phyloP scores from a whole-genome alignment of 352 stramenopile genomes.

The Peronospora farinosa region DNA sequence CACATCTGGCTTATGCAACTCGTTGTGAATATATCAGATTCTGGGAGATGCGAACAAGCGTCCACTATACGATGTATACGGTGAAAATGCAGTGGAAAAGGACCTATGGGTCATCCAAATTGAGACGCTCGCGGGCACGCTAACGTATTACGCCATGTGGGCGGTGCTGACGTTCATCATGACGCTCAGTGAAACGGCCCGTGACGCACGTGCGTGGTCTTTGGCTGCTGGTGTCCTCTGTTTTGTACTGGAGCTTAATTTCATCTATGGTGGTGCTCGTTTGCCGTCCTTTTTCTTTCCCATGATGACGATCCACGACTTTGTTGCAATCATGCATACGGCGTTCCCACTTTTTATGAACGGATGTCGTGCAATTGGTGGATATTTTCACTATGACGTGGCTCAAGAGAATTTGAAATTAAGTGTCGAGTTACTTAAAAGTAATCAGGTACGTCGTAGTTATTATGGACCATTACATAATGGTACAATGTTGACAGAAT shows the following conservation, averaged over 20 bases:
- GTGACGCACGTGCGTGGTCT: constrained; percentile 88
- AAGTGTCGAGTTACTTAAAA: constrained; percentile 71
- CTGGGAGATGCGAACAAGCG: constrained; percentile 88
- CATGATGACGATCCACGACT: constrained; percentile 87
- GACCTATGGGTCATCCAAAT: constrained; percentile 85
- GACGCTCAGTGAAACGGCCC: constrained; percentile 88
- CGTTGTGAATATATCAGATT: constrained; percentile 20
- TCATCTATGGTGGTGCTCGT: constrained; percentile 62
- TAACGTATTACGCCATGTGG: constrained; percentile 95
- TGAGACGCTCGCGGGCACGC: constrained; percentile 86
- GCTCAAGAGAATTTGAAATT: constrained; percentile 67
- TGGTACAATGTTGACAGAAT: not conserved
- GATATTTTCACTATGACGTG: constrained; percentile 82
- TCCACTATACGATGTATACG: constrained; percentile 95
- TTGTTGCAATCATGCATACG: constrained; percentile 88
- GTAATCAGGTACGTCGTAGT: constrained; percentile 48
- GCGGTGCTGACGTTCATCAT: constrained; percentile 93
- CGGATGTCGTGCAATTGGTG: constrained; percentile 91
- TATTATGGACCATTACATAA: no score
- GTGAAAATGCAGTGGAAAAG: constrained; percentile 84
- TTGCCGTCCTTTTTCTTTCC: constrained; percentile 62
- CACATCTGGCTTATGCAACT: not conserved
- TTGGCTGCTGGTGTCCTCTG: constrained; percentile 91
- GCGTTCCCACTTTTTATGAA: constrained; percentile 96
- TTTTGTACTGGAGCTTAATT: constrained; percentile 91